Conservation (phyloP, 352 stramenopile genomes). For the Phytophthora syringae region DNA sequence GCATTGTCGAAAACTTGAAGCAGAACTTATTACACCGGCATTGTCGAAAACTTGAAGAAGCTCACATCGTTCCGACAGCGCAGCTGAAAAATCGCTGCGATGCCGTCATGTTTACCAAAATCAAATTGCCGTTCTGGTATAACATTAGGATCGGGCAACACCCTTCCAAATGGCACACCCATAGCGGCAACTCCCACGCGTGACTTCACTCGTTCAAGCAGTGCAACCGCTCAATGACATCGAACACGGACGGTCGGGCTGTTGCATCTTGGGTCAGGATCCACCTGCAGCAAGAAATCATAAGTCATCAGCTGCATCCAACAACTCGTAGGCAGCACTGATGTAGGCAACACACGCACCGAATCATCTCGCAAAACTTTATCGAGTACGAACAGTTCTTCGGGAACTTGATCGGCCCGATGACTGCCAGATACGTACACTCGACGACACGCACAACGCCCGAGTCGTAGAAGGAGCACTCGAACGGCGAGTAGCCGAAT, state of each 20-base stretch:
- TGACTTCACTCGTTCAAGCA: conserved; percentile 16
- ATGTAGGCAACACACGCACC: conserved; percentile 52
- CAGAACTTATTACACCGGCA: no score
- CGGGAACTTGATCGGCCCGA: conserved; percentile 84
- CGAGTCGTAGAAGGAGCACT: conserved; percentile 83
- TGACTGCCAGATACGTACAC: conserved; percentile 88
- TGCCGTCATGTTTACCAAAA: no score
- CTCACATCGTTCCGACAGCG: no score
- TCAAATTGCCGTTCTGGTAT: no score
- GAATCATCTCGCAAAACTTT: conserved; percentile 76
- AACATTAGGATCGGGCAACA: no score
- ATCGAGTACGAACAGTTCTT: conserved; percentile 62
- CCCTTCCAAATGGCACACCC: no score
- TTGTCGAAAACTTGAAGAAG: no score
- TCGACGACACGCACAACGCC: conserved; percentile 76
- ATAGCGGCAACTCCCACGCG: not conserved
- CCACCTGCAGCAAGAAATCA: conserved; percentile 50
- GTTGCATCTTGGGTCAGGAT: conserved; percentile 66
- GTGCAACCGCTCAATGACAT: conserved; percentile 74
- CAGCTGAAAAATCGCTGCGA: no score
- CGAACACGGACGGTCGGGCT: conserved; percentile 63
- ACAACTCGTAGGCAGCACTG: not conserved
- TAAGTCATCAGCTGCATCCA: conserved; percentile 3
- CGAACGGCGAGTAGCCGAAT: conserved; percentile 91
- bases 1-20: no score